Evolutionary conservation across 164 flowering plant genomes (phyloP).

Genomic region (Annona cherimola): DNA sequence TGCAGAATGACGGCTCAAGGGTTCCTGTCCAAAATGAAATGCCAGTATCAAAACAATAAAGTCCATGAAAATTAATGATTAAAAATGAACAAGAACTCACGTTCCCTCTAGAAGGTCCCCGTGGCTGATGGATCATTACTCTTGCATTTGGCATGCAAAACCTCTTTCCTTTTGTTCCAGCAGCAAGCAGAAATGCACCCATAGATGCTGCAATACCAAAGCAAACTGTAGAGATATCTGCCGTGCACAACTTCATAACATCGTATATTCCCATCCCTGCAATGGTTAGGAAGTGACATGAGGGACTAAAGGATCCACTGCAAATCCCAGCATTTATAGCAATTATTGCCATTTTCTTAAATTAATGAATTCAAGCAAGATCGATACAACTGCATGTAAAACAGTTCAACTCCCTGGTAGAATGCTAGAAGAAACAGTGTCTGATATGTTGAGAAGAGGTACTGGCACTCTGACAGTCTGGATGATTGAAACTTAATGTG

Average conservation of each 20-base stretch:
- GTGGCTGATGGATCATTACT: constrained; percentile 96
- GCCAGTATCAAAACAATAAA: background rate
- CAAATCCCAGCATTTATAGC: too few relatives aligned
- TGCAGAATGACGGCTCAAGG: background rate
- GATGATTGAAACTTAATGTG: too few relatives aligned
- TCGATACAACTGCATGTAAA: too few relatives aligned
- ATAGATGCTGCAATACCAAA: constrained; percentile 96
- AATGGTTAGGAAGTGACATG: constrained; percentile 19
- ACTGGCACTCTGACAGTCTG: too few relatives aligned
- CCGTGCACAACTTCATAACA: constrained; percentile 93
- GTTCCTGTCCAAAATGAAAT: background rate
- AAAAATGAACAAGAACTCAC: constrained; percentile 31
- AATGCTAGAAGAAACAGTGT: too few relatives aligned
- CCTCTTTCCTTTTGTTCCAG: constrained; percentile 93
- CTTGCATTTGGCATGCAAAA: constrained; percentile 92
- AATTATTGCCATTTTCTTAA: too few relatives aligned
- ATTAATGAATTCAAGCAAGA: too few relatives aligned
- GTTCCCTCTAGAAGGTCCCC: constrained; percentile 68
- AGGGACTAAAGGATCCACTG: background rate
- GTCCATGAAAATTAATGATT: background rate
- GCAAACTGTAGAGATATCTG: constrained; percentile 91
- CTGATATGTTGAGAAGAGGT: too few relatives aligned
- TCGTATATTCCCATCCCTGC: constrained; percentile 97
- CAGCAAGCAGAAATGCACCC: constrained; percentile 91
- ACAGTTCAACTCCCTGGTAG: too few relatives aligned